Conservation (phyloP, 192 early-diverging fungal species). For the Coemansia aciculifera region DNA sequence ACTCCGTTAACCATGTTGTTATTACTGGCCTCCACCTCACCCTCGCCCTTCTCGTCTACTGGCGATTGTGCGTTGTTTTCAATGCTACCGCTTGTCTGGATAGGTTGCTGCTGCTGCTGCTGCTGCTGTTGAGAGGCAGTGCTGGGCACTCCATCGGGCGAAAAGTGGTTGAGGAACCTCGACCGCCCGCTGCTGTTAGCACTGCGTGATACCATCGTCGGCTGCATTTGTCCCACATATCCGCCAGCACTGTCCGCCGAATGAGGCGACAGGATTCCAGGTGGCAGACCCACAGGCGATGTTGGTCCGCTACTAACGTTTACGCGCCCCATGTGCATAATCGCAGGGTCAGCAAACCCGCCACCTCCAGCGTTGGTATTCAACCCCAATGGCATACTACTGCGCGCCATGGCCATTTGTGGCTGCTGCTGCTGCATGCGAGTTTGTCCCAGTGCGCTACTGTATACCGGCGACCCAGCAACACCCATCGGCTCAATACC, state of each 20-base stretch:
- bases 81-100: not conserved
- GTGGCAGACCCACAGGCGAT: conserved; percentile 30
- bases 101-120: not conserved
- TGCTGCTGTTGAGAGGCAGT: conserved; percentile 4
- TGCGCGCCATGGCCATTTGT: not conserved
- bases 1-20: conserved; percentile 30
- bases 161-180: conserved; percentile 52
- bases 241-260: not conserved
- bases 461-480: conserved; percentile 13
- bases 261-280: conserved; percentile 35
- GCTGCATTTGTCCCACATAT: conserved; percentile 10
- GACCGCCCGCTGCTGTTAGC: conserved; percentile 53
- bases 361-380: not conserved
- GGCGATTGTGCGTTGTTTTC: conserved; percentile 16
- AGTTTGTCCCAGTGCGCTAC: not conserved
- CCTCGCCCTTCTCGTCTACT: not conserved
- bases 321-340: conserved; percentile 35
- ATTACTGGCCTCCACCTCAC: not conserved
- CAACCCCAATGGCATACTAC: not conserved
- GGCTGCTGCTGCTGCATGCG: conserved; percentile 16
- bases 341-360: conserved; percentile 45
- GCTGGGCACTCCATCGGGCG: conserved; percentile 7
- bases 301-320: conserved; percentile 7
- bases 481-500: conserved; percentile 12
- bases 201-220: conserved; percentile 44